Evolutionary conservation across 108 stramenopile species (phyloP).

Genomic region (Skeletonema grethae): DNA sequence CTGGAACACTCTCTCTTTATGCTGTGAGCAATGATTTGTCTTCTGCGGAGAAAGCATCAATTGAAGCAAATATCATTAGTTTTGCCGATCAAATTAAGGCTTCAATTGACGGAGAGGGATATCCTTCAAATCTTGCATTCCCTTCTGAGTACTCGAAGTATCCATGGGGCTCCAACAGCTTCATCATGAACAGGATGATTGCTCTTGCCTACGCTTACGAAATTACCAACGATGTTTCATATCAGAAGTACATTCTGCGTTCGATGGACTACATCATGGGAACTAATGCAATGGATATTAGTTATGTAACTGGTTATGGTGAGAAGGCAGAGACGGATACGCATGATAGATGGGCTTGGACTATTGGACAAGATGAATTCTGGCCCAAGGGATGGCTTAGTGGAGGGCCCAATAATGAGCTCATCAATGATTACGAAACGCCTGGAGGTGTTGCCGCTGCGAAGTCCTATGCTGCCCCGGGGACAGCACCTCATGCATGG

Average conservation of each 20-base stretch:
- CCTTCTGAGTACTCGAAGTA: conserved; percentile 8
- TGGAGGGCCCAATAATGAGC: conserved; percentile 34
- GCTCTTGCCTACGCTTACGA: conserved; percentile 30
- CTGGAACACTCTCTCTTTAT: conserved; percentile 36
- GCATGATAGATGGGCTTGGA: conserved; percentile 35
- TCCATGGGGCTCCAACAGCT: conserved; percentile 32
- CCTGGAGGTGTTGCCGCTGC: conserved; percentile 22
- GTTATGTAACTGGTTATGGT: conserved; percentile 36
- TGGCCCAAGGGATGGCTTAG: conserved; percentile 37
- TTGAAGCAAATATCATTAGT: conserved; percentile 21
- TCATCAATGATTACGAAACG: conserved; percentile 25
- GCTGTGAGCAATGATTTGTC: conserved; percentile 28
- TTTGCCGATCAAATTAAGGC: conserved; percentile 28
- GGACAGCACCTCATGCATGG: conserved; percentile 41
- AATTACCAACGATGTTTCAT: conserved; percentile 16
- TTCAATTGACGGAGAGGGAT: conserved; percentile 21
- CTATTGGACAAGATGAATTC: conserved; percentile 26
- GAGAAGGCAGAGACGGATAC: conserved; percentile 36
- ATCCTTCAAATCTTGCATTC: conserved; percentile 18
- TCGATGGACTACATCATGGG: conserved; percentile 39
- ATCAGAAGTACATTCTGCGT: conserved; percentile 24
- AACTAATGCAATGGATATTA: conserved; percentile 27
- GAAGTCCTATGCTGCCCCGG: conserved; percentile 32
- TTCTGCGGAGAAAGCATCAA: conserved; percentile 11
- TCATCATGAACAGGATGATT: conserved; percentile 37